Evolutionary conservation across 1,139 yeast species (phyloP), one percentile per base, ranked within the genome.

Genomic region (Lizanozyma gosingica): DNA sequence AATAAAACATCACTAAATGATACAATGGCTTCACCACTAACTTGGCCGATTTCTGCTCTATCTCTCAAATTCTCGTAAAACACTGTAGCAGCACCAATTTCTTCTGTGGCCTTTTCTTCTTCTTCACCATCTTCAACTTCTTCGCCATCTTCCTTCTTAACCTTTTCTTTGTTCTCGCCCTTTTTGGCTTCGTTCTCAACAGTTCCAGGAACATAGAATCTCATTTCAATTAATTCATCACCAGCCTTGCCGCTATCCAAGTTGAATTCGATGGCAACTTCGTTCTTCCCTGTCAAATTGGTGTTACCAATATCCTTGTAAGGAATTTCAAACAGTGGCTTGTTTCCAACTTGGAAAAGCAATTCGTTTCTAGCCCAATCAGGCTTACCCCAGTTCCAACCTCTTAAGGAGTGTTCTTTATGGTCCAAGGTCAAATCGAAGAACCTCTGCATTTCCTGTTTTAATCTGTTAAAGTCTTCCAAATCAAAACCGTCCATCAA

Each of bases 311-410:
- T 84, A 37, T 76, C 79, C 14, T 73, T 56, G 59, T 90, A 92
- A 3, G 97, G 97, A 37, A 94, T 63, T 62, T 92, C 98, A 60
- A 92, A 92, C 15, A 83, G 78, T 2, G 98, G 97, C 54, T 84
- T 83, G 52, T 88, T 88, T 54, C 85, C 86, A 33, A 90, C 81
- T 43, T 81, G 80, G 63, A 94, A 90, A 29, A 87, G 76, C 62
- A 92, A 69, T 59, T 92, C 98, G 51, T 88, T 86, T 56, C 96
- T 78, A 14, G 95, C 95, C 59, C 94, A 77, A 58, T 90, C 96
- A 9, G 92, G 73, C 47, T 82, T 80, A 42, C 99, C 99, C 98
- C 98, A 92, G 61, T 92, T 92, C 98, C 98, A 92, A 35, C 99
- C 99, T 63, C 97, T 78, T 50, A 92, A 67, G 4, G 97, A 84